Conservation (phyloP, 1,284 basidiomycete species). For the Malassezia psittaci region DNA sequence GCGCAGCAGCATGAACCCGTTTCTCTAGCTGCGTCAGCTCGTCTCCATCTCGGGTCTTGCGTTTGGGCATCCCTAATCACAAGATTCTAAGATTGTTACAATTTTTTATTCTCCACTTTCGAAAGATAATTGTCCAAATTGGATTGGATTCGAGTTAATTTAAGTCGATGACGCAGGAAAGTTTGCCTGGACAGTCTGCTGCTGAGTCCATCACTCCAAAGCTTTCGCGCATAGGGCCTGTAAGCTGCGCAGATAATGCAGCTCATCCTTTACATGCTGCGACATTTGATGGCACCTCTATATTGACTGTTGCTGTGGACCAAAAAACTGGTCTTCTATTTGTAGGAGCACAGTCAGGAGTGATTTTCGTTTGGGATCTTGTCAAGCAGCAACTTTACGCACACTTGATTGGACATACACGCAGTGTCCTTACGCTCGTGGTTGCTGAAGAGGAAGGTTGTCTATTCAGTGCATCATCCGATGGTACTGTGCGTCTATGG, state of each 20-base stretch:
- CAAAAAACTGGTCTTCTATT: slow-evolving; percentile 24
- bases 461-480: slow-evolving; percentile 34
- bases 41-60: slow-evolving; percentile 12
- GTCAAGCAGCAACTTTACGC: slow-evolving; percentile 23
- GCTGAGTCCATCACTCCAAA: no score
- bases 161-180: no score
- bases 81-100: not conserved
- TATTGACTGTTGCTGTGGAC: slow-evolving; percentile 37
- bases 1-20: slow-evolving; percentile 23
- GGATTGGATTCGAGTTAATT: no score
- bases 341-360: slow-evolving; percentile 27
- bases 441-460: slow-evolving; percentile 55
- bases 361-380: slow-evolving; percentile 35
- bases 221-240: no score
- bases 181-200: no score
- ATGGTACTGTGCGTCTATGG: slow-evolving; percentile 61
- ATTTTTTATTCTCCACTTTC: no score
- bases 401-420: slow-evolving; percentile 60
- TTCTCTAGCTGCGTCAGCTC: slow-evolving; percentile 30
- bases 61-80: slow-evolving; percentile 3
- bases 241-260: not conserved
- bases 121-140: no score
- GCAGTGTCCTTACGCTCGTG: slow-evolving; percentile 71
- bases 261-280: slow-evolving; percentile 24
- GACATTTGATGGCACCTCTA: slow-evolving; percentile 24